phyloP scores from a whole-genome alignment of 805 yeast genomes.

The Dipodascus geniculatus region DNA sequence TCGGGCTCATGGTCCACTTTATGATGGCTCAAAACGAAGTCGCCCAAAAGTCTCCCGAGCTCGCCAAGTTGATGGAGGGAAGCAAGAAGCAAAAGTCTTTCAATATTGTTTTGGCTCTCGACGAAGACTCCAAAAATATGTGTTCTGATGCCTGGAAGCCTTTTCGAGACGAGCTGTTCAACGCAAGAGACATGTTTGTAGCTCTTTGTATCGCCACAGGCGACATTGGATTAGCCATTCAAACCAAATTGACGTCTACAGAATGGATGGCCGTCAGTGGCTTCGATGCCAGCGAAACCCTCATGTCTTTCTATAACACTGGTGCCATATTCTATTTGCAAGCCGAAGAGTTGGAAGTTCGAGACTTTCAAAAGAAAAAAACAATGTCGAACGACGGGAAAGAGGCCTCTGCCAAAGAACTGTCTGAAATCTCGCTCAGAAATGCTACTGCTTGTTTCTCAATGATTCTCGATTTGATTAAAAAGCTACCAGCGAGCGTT shows the following conservation, averaged over 20 bases:
- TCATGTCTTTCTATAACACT: slow-evolving; percentile 51
- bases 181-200: slow-evolving; percentile 63
- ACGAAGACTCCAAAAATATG: slow-evolving; percentile 5
- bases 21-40: slow-evolving; percentile 58
- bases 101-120: slow-evolving; percentile 9
- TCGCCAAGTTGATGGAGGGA: slow-evolving; percentile 14
- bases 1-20: slow-evolving; percentile 49
- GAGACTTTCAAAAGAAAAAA: slow-evolving; percentile 24
- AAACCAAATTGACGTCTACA: slow-evolving; percentile 50
- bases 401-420: slow-evolving; percentile 10
- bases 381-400: slow-evolving; percentile 8
- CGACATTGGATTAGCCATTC: slow-evolving; percentile 50
- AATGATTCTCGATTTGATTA: slow-evolving; percentile 32
- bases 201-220: slow-evolving; percentile 60
- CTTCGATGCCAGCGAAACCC: slow-evolving; percentile 48
- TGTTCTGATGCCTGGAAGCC: slow-evolving; percentile 29
- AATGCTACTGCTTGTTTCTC: slow-evolving; percentile 29
- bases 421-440: slow-evolving; percentile 19
- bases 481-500: slow-evolving; percentile 27
- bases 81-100: slow-evolving; percentile 9
- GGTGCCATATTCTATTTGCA: slow-evolving; percentile 60
- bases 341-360: slow-evolving; percentile 49
- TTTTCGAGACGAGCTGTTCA: slow-evolving; percentile 66
- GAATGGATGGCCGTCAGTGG: slow-evolving; percentile 68
- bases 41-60: slow-evolving; percentile 21